Conservation (phyloP, 163 green algal species). For the Coccomyxa subellipsoidea region DNA sequence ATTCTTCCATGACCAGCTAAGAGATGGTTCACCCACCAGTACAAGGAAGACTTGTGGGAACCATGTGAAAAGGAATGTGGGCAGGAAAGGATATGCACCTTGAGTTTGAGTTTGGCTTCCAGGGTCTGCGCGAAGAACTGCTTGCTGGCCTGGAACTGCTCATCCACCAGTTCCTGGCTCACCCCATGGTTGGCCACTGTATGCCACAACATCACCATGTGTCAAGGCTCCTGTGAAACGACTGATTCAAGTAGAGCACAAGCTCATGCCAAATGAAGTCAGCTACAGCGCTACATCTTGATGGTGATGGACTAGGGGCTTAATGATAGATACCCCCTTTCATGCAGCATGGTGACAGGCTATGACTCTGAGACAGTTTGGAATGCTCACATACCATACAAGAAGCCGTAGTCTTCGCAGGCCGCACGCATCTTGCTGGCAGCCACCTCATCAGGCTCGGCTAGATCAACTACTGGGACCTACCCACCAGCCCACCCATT, state of each 20-base stretch:
- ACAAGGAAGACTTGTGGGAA: not conserved
- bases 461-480: not conserved
- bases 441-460: not conserved
- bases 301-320: not conserved
- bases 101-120: slow-evolving; percentile 53
- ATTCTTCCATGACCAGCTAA: not conserved
- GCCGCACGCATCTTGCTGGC: not conserved
- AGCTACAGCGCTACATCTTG: not conserved
- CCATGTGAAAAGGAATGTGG: not conserved
- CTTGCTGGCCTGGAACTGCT: slow-evolving; percentile 47
- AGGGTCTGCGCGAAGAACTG: slow-evolving; percentile 66
- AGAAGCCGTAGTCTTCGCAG: not conserved
- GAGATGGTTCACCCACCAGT: not conserved
- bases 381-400: not conserved
- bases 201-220: not conserved
- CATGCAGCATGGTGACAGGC: no score
- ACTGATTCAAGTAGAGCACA: not conserved
- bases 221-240: not conserved
- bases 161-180: slow-evolving; percentile 37
- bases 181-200: slow-evolving; percentile 75
- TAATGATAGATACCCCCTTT: no score
- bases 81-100: not conserved
- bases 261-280: not conserved
- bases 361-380: no score
- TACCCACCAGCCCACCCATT: not conserved